Conservation (phyloP, 1,284 basidiomycete species). For the Singerocomus inundabilis region DNA sequence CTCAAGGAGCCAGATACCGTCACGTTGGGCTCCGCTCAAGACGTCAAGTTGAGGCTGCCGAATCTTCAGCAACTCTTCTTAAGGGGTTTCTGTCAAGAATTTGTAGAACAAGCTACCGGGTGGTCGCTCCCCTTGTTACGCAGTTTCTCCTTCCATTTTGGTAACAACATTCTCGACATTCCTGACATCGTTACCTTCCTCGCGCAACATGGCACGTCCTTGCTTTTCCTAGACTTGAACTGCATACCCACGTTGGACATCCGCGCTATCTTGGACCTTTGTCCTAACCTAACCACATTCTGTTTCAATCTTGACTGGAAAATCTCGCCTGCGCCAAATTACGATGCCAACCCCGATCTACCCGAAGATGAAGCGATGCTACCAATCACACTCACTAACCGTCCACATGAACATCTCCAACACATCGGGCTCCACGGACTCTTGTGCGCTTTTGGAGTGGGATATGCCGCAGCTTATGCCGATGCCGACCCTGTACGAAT, state of each 20-base stretch:
- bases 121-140: slow-evolving; percentile 63
- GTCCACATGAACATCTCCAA: slow-evolving; percentile 55
- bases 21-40: slow-evolving; percentile 56
- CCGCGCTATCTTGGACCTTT: slow-evolving; percentile 55
- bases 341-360: slow-evolving; percentile 25
- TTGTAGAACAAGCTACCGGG: slow-evolving; percentile 62
- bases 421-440: slow-evolving; percentile 70
- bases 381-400: slow-evolving; percentile 40
- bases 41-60: slow-evolving; percentile 54
- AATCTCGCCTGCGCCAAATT: slow-evolving; percentile 35
- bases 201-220: slow-evolving; percentile 48
- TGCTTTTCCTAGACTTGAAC: slow-evolving; percentile 64
- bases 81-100: slow-evolving; percentile 55
- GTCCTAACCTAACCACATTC: slow-evolving; percentile 58
- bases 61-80: slow-evolving; percentile 60
- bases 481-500: slow-evolving; percentile 43
- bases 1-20: slow-evolving; percentile 31
- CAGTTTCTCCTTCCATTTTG: slow-evolving; percentile 54
- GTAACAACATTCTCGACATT: slow-evolving; percentile 43
- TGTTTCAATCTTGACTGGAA: slow-evolving; percentile 74
- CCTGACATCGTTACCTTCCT: slow-evolving; percentile 63
- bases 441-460: slow-evolving; percentile 65
- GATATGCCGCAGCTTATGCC: slow-evolving; percentile 42
- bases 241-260: slow-evolving; percentile 55
- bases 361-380: slow-evolving; percentile 31